Conservation (phyloP, 306 rosid genomes). For the Pachyrhizus erosus region DNA sequence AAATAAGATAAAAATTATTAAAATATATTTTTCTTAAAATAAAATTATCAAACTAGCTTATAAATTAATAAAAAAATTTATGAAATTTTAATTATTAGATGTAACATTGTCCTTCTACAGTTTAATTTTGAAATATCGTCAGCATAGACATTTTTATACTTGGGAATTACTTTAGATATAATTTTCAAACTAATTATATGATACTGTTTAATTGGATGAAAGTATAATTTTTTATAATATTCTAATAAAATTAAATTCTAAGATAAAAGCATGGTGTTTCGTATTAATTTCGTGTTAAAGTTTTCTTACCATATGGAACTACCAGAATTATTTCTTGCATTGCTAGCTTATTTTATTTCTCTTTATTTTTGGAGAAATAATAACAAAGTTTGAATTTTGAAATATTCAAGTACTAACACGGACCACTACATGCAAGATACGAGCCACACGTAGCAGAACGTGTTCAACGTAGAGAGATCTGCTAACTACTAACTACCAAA, state of each 20-base stretch:
- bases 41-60: too few relatives aligned
- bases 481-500: neutral
- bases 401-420: slow-evolving; percentile 50
- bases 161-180: neutral
- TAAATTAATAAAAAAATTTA: too few relatives aligned
- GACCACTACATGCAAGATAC: slow-evolving; percentile 52
- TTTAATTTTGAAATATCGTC: neutral
- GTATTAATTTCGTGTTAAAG: neutral
- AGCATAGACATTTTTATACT: neutral
- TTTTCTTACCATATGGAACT: neutral
- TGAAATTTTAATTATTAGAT: neutral
- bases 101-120: neutral
- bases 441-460: slow-evolving; percentile 46
- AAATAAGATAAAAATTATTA: too few relatives aligned
- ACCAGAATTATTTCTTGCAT: neutral
- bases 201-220: neutral
- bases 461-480: slow-evolving; percentile 24
- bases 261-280: neutral
- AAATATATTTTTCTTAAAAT: too few relatives aligned
- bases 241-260: neutral
- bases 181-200: neutral
- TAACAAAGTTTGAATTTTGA: slow-evolving; percentile 55
- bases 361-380: neutral
- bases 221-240: neutral
- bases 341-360: neutral